phyloP scores from a whole-genome alignment of 352 stramenopile genomes.

The Phytophthora pseudosyringae region DNA sequence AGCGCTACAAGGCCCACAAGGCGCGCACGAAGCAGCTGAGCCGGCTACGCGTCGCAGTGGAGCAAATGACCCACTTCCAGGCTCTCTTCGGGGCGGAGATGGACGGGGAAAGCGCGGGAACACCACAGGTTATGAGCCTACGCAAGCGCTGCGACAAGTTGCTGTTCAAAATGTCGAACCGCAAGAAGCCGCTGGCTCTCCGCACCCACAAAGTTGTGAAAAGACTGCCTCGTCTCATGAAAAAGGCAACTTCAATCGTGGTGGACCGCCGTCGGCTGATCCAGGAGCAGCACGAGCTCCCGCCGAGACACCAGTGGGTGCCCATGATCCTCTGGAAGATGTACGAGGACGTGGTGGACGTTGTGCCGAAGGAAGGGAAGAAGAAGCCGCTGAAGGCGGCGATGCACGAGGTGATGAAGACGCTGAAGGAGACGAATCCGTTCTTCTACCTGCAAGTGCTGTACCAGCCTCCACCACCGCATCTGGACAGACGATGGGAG shows the following conservation, averaged over 20 bases:
- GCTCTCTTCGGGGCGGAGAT: slow-evolving; percentile 23
- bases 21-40: slow-evolving; percentile 7
- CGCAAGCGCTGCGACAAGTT: slow-evolving; percentile 27
- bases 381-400: slow-evolving; percentile 26
- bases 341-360: slow-evolving; percentile 30
- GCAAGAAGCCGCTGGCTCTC: slow-evolving; percentile 6
- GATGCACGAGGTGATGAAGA: slow-evolving; percentile 44
- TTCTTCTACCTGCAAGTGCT: slow-evolving; percentile 55
- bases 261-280: slow-evolving; percentile 10
- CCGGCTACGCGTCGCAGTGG: slow-evolving; percentile 17
- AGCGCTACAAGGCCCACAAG: slow-evolving; percentile 21
- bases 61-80: slow-evolving; percentile 27
- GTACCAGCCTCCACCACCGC: slow-evolving; percentile 40
- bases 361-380: background rate
- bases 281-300: slow-evolving; percentile 28
- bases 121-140: slow-evolving; percentile 14
- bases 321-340: slow-evolving; percentile 42
- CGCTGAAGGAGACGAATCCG: slow-evolving; percentile 38
- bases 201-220: slow-evolving; percentile 7
- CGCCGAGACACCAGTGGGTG: slow-evolving; percentile 43
- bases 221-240: slow-evolving; percentile 30
- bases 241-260: slow-evolving; percentile 19
- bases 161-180: slow-evolving; percentile 7
- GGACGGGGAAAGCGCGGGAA: slow-evolving; percentile 2
- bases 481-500: slow-evolving; percentile 23